Base-by-base conservation (phyloP, 148 eudicot genomes). In the Agrostemma githago region DNA sequence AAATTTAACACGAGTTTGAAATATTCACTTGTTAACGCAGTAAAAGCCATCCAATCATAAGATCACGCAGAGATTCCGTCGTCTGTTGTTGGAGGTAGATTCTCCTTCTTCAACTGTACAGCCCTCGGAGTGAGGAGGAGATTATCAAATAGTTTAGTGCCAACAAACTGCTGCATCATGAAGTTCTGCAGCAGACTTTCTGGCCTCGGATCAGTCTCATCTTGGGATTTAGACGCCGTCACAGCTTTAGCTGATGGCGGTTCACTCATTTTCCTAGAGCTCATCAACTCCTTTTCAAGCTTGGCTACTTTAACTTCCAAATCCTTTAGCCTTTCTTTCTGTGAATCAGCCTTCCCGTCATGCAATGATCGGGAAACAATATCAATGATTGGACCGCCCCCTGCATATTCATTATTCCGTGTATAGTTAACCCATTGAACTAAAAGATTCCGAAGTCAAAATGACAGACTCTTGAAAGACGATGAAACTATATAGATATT, bases 251-350 rank as follows among this genome's bases (percentile, higher is more conserved):
- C 14, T 37, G 2, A 19, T n/a, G 56, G 37, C 10, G 71, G 71
- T 48, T 44, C 77, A 0, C 34, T 40, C 19, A 34, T 40, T 37
- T 63, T 65, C 21, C 42, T 56, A 41, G 65, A 17, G 14, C 54
- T 34, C 66, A 75, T 34, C 66, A 75, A 40, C 10, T 43, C 72
- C 65, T 41, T 66, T 46, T 75, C 78, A 37, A 75, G 78, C 20
- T 40, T 56, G 70, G 72, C 78, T 21, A 75, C 71, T 75, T 75
- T 67, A 38, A n/a, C 71, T 48, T 66, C 78, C 66, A 75, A 46
- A 5, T 66, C 40, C 72, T 75, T 40, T 7, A 75, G 71, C 51
- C 72, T 66, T 39, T 75, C 40, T 59, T 66, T 66, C n/a, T 66
- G 72, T 53, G 42, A 41, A 41, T 58, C 78, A 39, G 70, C 53